Base-by-base conservation (phyloP, 345 rosid species). In the Pugionium dolabratum region DNA sequence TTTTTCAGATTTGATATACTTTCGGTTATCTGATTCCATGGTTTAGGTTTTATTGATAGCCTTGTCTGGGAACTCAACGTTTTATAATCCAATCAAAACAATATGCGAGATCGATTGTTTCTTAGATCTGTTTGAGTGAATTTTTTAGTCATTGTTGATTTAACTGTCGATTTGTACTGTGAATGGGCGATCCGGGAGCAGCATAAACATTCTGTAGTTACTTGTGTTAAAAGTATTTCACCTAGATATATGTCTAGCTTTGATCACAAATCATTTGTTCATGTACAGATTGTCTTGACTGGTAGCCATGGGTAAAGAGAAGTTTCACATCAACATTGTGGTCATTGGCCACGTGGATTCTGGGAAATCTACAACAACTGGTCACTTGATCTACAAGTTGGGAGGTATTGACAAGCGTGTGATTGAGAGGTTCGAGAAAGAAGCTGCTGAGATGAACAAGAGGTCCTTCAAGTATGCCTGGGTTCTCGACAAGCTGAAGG, bases 371-470 rank as follows among this genome's bases (percentile, higher is more conserved):
- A 86, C 93, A 11, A 86, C 93, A 30, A 86, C 92, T 1, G 92
- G 92, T 1, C 89, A 86, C 73, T 81, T 86, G 80, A 86, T 84
- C 78, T 86, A 86, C 86, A 86, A 86, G 89, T 79, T 86, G 1
- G 92, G 92, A 35, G 92, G 92, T 34, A 86, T 86, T 54, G 92
- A 86, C 89, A 86, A 86, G 84, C 92, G 92, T 82, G 92, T 86
- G 7, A 86, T 86, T 4, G 92, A 86, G 76, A 84, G 89, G 75
- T 86, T 86, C 7, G 92, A 86, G 87, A 86, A 86, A 82, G 92
- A 86, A 57, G 92, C 92, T 64, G 89, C 92, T 56, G 92, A 86
- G 85, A 86, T 86, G 92, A 86, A 86, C 86, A 86, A 86, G 71
- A 81, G 92, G 73, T 86, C 92, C 1, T 86, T 86, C 84, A 86